Base-by-base conservation (phyloP, 768 basidiomycete genomes). In the Mycena rosella region DNA sequence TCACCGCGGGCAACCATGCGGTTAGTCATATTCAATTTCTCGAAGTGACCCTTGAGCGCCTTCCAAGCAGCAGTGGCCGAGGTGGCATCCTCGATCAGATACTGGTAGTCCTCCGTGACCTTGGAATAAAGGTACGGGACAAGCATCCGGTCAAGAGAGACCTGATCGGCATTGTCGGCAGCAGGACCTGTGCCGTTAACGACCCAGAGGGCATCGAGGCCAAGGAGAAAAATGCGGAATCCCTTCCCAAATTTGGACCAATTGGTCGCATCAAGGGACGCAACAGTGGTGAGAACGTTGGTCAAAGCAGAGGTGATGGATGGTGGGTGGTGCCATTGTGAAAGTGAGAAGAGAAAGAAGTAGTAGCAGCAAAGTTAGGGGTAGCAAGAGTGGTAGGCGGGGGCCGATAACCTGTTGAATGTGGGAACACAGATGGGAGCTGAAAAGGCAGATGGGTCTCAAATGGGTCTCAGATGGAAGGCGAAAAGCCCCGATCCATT, bases 21-120 rank as follows among this genome's bases (percentile, higher is more conserved):
- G 48, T 49, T 49, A 22, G 48, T 49, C 48, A 49, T 49, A 22
- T 49, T 49, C 48, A 22, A 49, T 49, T 49, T 49, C 48, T 49
- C 48, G 48, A 49, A 49, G 24, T 49, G 48, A 49, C 5, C 48
- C 48, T 49, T 49, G 48, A 49, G 48, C n/a, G 48, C 48, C 9
- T 24, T 49, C 48, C 48, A 49, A 49, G 48, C 48, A 49, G 48
- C 48, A 24, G 17, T 17, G 26, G 48, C 48, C 15, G 24, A 24
- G 24, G 48, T 49, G 27, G 48, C 48, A 26, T 49, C 48, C 48
- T 49, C 48, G 10, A 49, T 29, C 22, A 49, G 17, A 17, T 49
- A 49, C 48, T 49, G 48, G 17, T 24, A 49, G 24, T 49, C 48
- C 9, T 49, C 48, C 15, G 48, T 49, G 48, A 49, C 48, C 27